Evolutionary conservation across 2,329 filamentous ascomycete genomes (phyloP), one percentile per base, ranked within the genome.

Genomic region (Chaetomiaceae sp.): DNA sequence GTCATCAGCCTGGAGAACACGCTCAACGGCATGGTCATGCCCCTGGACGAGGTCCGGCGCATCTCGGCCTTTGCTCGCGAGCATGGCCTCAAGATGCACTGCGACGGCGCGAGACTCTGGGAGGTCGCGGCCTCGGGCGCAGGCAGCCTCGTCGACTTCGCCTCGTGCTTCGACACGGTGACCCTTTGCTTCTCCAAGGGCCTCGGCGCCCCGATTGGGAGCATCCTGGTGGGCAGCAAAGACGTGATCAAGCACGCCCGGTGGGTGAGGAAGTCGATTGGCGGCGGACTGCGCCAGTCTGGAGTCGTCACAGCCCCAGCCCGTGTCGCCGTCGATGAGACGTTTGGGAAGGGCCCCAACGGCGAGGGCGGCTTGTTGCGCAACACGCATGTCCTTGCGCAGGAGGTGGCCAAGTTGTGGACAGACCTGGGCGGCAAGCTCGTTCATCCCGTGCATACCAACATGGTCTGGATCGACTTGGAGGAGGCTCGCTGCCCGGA

Each of bases 1-100:
- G 80, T 96, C 47, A 89, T 96, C 61, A 85, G 82, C 57, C 75
- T 96, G 44, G 91, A 96, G 66, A 96, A 95, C 67, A 96, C 91
- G 1, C 78, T 95, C 46, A 82, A 83, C 51, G 91, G 91, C 22
- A 83, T 84, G 63, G 76, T 96, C 40, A 86, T 89, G 77, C 91
- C 91, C 0, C 76, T 95, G 1, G 70, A 72, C 1, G 90, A 95
- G 68, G 79, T 84, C 9, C 76, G 75, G 54, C 76, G 79, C 39
- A 95, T 96, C 63, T 77, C 82, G 0, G 74, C 75, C 1, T 96
- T 88, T 76, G 89, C 85, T 0, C 78, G 76, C 66, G 56, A 76
- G 65, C 62, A 75, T 48, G 70, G 66, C 27, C 66, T 80, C 52
- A 66, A 66, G 47, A 62, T 78, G 63, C 77, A 80, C 65, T 73